Percentiles rank a stretch among this genome's conserved stretches.
phyloP scores from a whole-genome alignment of 139 green algal genomes.

The Haematococcus sp. region DNA sequence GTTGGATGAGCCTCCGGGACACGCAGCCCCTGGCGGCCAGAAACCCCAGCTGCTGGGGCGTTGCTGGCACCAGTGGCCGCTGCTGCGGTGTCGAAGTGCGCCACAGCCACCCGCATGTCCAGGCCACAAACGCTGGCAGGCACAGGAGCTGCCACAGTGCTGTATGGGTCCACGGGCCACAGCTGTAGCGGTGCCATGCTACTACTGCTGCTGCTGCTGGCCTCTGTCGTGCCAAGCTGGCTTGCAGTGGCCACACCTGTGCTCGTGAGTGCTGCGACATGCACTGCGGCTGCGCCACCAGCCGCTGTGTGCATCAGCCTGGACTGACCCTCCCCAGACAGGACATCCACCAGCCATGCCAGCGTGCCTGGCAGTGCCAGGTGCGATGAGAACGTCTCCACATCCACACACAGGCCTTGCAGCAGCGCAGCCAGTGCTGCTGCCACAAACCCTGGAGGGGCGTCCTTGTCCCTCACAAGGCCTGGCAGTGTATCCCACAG shows the following conservation, averaged over 20 bases:
- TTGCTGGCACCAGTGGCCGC: too few species aligned
- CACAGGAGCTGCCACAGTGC: too few species aligned
- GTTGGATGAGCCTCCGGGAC: too few species aligned
- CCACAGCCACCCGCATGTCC: too few species aligned
- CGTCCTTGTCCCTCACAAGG: conserved; percentile 18
- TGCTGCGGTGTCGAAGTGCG: too few species aligned
- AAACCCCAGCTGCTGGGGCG: too few species aligned
- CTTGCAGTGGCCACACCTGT: background rate
- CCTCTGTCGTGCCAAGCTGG: too few species aligned
- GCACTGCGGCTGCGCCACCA: background rate
- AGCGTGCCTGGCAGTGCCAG: conserved; percentile 12
- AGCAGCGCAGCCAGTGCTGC: conserved; percentile 26
- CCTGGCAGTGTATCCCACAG: conserved; percentile 34
- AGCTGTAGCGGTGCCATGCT: too few species aligned
- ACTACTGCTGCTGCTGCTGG: too few species aligned
- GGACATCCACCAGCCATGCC: conserved; percentile 16
- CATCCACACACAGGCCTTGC: conserved; percentile 25
- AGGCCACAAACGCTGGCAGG: too few species aligned
- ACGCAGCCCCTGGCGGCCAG: too few species aligned
- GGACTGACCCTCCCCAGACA: background rate
- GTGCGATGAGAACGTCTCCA: conserved; percentile 4
- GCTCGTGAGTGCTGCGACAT: background rate
- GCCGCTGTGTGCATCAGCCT: background rate
- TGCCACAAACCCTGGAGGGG: conserved; percentile 13
- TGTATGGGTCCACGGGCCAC: too few species aligned